Evolutionary conservation across 2,329 filamentous ascomycete genomes (phyloP).

Genomic region (Verticillium zaregamsianum): DNA sequence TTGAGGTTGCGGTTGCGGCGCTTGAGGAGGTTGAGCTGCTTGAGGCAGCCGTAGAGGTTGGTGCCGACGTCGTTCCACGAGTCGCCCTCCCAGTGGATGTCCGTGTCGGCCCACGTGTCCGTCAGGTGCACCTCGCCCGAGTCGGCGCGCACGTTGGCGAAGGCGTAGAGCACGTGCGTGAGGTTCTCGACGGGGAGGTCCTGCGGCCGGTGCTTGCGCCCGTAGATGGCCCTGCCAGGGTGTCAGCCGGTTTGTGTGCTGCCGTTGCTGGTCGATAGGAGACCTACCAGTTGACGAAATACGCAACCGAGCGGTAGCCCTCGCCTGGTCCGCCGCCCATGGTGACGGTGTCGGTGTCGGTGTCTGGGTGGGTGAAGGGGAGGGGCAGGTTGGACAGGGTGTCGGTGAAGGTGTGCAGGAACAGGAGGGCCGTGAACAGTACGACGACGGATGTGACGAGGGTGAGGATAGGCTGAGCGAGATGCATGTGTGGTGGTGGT

Average conservation of each 20-base stretch:
- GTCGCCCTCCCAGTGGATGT: conserved; percentile 70
- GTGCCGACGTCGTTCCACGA: conserved; percentile 67
- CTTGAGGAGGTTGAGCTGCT: conserved; percentile 85
- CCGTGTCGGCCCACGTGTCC: conserved; percentile 62
- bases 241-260: conserved; percentile 2
- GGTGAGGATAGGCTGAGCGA: conserved; percentile 4
- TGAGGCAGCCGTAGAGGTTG: conserved; percentile 85
- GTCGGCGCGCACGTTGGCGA: conserved; percentile 79
- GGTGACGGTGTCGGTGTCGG: conserved; percentile 8
- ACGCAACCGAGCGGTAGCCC: conserved; percentile 64
- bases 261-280: conserved; percentile 8
- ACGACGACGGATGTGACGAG: conserved; percentile 14
- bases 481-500: conserved; percentile 7
- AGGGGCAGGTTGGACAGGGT: conserved; percentile 6
- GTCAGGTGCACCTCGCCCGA: conserved; percentile 71
- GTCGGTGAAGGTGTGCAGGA: conserved; percentile 14
- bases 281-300: conserved; percentile 65
- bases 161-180: conserved; percentile 86
- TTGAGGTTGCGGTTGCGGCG: conserved; percentile 78
- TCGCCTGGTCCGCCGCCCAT: conserved; percentile 40
- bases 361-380: background rate
- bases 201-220: conserved; percentile 77
- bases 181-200: conserved; percentile 76
- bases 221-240: conserved; percentile 69
- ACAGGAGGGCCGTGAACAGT: conserved; percentile 15